A percentile compares a stretch with the other conserved stretches of the same genome.
Conservation (phyloP, 148 eudicot species). For the Vaccinium macrocarpon region DNA sequence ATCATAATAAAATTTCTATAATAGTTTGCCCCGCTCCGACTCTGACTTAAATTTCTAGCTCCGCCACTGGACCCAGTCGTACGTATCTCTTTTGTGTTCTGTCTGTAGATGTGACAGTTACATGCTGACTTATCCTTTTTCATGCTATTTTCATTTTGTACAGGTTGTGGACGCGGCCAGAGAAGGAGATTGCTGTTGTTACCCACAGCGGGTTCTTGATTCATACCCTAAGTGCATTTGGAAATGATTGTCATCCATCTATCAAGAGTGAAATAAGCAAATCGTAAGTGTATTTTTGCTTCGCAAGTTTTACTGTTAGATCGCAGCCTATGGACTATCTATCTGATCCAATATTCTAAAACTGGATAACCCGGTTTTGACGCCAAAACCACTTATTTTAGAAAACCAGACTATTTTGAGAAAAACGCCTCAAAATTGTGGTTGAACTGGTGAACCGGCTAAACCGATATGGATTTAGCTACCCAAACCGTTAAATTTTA, state of each 20-base stretch:
- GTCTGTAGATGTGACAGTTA: background rate
- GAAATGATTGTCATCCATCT: conserved; percentile 71
- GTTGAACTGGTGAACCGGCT: no score
- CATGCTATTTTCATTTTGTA: background rate
- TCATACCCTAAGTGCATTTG: conserved; percentile 55
- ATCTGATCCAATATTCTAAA: background rate
- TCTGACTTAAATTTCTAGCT: no score
- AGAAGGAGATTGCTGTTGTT: conserved; percentile 86
- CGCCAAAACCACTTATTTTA: no score
- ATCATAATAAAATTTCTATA: no score
- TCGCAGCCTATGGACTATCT: background rate
- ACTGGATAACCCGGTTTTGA: background rate
- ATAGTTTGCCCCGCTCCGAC: no score
- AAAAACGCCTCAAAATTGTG: no score
- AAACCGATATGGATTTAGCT: no score
- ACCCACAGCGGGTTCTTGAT: conserved; percentile 71
- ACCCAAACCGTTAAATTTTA: no score
- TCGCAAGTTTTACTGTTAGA: background rate
- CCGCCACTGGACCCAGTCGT: background rate
- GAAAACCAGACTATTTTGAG: no score
- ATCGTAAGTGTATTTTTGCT: conserved; percentile 43
- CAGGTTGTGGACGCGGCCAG: conserved; percentile 83
- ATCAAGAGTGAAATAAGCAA: conserved; percentile 57
- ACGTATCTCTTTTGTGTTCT: background rate
- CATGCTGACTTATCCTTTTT: background rate